phyloP scores from a whole-genome alignment of 179 eudicot genomes.

The Silene noctiflora region DNA sequence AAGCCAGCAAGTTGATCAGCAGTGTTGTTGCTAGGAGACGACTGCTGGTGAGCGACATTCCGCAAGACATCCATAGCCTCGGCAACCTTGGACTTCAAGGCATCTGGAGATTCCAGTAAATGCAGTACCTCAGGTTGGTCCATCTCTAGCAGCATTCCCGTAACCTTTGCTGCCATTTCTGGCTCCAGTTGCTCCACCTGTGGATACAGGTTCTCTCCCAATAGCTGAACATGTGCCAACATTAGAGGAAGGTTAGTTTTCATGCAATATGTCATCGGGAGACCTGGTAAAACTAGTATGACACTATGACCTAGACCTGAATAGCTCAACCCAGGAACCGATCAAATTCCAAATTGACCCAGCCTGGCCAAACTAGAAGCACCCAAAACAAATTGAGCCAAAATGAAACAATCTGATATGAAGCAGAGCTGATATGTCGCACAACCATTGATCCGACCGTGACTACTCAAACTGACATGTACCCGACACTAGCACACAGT shows the following conservation, averaged over 20 bases:
- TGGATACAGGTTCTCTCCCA: slow-evolving; percentile 74
- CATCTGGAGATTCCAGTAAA: slow-evolving; percentile 78
- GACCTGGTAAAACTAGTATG: too few species aligned
- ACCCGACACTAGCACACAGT: too few species aligned
- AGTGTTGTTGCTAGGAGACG: slow-evolving; percentile 21
- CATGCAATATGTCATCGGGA: too few species aligned
- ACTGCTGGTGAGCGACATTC: slow-evolving; percentile 51
- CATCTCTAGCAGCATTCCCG: slow-evolving; percentile 89
- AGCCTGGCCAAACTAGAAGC: too few species aligned
- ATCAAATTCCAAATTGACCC: too few species aligned
- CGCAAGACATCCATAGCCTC: slow-evolving; percentile 78
- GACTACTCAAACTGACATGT: too few species aligned
- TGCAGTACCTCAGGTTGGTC: slow-evolving; percentile 84
- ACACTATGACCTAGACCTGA: too few species aligned
- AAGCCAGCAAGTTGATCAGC: slow-evolving; percentile 56
- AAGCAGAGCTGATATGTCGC: too few species aligned
- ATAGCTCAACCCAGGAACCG: too few species aligned
- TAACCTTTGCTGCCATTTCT: slow-evolving; percentile 77
- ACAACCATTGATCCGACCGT: too few species aligned
- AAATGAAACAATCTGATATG: too few species aligned
- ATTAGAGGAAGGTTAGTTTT: neutral
- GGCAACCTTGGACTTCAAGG: slow-evolving; percentile 64
- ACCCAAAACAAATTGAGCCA: too few species aligned
- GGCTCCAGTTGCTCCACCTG: slow-evolving; percentile 77
- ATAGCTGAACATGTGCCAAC: slow-evolving; percentile 40